phyloP scores from a whole-genome alignment of 345 rosid genomes.

The Turnera subulata region DNA sequence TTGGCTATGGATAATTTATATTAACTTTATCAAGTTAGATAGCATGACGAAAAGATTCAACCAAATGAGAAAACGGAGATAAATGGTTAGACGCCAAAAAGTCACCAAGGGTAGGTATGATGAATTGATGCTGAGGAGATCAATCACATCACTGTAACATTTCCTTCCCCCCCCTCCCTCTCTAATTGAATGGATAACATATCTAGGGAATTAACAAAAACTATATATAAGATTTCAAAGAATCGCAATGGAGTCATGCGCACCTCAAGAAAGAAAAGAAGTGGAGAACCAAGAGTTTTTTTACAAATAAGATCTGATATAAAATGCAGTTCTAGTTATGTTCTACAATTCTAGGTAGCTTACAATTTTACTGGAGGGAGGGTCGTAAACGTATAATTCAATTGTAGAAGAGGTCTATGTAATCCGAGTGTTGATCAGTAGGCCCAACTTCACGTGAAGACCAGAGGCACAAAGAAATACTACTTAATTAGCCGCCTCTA shows the following conservation, averaged over 20 bases:
- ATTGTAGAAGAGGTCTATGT: too few species aligned
- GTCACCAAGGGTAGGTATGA: too few species aligned
- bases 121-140: too few species aligned
- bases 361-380: too few species aligned
- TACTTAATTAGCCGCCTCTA: slow-evolving; percentile 17
- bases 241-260: too few species aligned
- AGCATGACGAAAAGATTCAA: background rate
- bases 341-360: background rate
- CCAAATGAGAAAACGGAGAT: background rate
- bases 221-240: too few species aligned
- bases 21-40: background rate
- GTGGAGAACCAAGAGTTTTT: background rate
- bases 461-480: background rate
- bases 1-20: slow-evolving; percentile 1
- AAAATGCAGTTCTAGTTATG: background rate
- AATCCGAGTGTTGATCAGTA: background rate
- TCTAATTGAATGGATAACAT: too few species aligned
- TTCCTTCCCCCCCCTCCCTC: too few species aligned
- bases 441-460: slow-evolving; percentile 28
- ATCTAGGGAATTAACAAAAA: too few species aligned
- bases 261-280: background rate
- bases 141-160: too few species aligned
- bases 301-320: background rate
- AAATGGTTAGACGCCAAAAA: too few species aligned
- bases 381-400: too few species aligned